Conservation (phyloP, 2,329 filamentous ascomycete species). For the Arthrobotrys conoides region DNA sequence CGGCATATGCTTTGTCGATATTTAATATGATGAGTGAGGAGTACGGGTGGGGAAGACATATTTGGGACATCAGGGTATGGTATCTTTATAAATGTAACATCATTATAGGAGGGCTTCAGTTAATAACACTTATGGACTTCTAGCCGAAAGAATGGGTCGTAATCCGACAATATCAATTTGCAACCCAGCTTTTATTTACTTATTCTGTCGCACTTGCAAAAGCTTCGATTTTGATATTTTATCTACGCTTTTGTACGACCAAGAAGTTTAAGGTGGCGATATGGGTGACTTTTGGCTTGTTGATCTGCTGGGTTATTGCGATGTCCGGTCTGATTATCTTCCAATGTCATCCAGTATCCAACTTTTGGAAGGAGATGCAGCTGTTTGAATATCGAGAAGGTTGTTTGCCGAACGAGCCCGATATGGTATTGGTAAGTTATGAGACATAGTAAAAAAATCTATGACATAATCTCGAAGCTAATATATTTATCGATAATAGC, state of each 20-base stretch:
- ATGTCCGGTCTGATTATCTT: conserved; percentile 59
- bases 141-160: conserved; percentile 49
- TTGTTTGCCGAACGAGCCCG: conserved; percentile 51
- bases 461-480: not conserved
- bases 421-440: conserved; percentile 50
- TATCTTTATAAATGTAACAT: not conserved
- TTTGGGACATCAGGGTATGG: conserved; percentile 57
- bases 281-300: conserved; percentile 47
- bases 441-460: not conserved
- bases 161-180: conserved; percentile 59
- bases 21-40: conserved; percentile 55
- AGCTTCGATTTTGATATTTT: conserved; percentile 55
- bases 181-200: conserved; percentile 50
- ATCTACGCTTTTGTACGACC: conserved; percentile 58
- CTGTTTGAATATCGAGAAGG: conserved; percentile 36
- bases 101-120: not conserved
- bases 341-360: conserved; percentile 53
- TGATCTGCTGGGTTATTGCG: conserved; percentile 44
- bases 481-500: conserved; percentile 14
- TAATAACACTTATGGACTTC: not conserved
- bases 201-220: conserved; percentile 58
- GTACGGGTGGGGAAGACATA: conserved; percentile 59
- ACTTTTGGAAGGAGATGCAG: conserved; percentile 59
- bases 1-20: conserved; percentile 54
- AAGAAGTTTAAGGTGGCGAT: conserved; percentile 50